Evolutionary conservation across 495 filamentous ascomycete species (phyloP).

Genomic region (Penicillium robsamsonii): DNA sequence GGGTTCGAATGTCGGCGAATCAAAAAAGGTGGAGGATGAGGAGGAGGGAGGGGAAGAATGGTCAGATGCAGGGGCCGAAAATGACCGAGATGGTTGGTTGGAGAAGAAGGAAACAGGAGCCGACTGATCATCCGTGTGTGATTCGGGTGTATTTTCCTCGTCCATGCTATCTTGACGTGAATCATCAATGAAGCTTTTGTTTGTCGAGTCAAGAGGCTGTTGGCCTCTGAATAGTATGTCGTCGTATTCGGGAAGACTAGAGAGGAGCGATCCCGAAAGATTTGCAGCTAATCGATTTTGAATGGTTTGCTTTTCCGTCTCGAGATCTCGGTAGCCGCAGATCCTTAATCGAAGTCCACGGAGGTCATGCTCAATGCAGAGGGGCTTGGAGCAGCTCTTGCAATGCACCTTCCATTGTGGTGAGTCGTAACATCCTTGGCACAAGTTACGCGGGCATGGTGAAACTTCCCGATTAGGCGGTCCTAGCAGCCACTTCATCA

Average conservation of each 20-base stretch:
- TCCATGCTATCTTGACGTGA: conserved; percentile 27
- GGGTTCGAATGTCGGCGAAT: conserved; percentile 32
- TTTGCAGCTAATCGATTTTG: conserved; percentile 28
- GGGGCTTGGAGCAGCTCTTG: conserved; percentile 53
- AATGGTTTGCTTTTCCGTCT: conserved; percentile 49
- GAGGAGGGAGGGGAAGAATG: conserved; percentile 44
- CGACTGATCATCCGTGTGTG: conserved; percentile 19
- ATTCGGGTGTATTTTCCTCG: conserved; percentile 21
- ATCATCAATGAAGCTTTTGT: conserved; percentile 44
- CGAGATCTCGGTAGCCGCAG: conserved; percentile 57
- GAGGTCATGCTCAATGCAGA: conserved; percentile 65
- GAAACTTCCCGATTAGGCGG: conserved; percentile 46
- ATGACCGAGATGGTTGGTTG: conserved; percentile 25
- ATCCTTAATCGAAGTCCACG: conserved; percentile 57
- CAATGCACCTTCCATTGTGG: conserved; percentile 60
- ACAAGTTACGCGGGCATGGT: conserved; percentile 57
- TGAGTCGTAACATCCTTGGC: conserved; percentile 57
- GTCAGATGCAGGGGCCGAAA: conserved; percentile 42
- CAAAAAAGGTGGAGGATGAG: conserved; percentile 30
- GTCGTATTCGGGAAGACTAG: conserved; percentile 19
- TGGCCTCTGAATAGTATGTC: conserved; percentile 38
- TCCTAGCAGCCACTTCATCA: conserved; percentile 52
- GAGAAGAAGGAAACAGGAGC: conserved; percentile 14
- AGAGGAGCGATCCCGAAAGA: conserved; percentile 9
- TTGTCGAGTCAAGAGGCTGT: conserved; percentile 34